Evolutionary conservation across 2,329 filamentous ascomycete species (phyloP), one percentile per base, ranked within the genome.

Genomic region (Alternaria tenuissima): DNA sequence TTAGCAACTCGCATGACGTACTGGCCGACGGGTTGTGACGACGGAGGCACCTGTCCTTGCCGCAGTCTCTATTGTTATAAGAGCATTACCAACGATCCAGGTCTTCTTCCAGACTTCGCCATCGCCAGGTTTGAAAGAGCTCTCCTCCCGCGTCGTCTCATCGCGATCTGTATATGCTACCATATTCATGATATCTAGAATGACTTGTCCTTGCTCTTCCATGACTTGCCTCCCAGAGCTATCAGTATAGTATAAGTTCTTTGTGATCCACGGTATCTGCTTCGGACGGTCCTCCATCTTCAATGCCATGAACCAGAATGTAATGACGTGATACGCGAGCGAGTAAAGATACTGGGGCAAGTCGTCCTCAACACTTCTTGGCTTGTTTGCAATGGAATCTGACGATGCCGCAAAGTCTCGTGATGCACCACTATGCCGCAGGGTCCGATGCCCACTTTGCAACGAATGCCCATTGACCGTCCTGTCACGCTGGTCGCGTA

Each of bases 231-330:
- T 88, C 16, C 93, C 92, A 59, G 90, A 87, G 24, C 87, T 86
- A 71, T 97, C 92, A 8, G 86, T 90, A 69, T 94, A 94, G 9
- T 87, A 83, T 12, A 99, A 84, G 65, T 93, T 93, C 72, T 90
- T 93, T 11, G 91, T 90, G 65, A 99, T 97, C 92, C 93, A 97
- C 28, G 89, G 88, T 52, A 97, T 93, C 66, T 96, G 90, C 62
- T 88, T 92, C 34, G 90, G 87, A 52, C 95, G 89, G 74, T 97
- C 93, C 38, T 90, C 87, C 52, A 97, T 85, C 72, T 93, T 94
- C 69, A 99, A 78, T 1, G 93, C 91, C 68, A 99, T 85, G 76
- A 98, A 99, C 95, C 95, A 99, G 75, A 96, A 97, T 2, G 93
- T 91, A 66, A 99, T 94, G 69, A 97, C 93, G 76, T 98, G 94